These are phyloP conservation scores for Penicillium rolfsii DNA, from an alignment of 2,329 filamentous ascomycete genomes.

Conservation along the genomic window DNA sequence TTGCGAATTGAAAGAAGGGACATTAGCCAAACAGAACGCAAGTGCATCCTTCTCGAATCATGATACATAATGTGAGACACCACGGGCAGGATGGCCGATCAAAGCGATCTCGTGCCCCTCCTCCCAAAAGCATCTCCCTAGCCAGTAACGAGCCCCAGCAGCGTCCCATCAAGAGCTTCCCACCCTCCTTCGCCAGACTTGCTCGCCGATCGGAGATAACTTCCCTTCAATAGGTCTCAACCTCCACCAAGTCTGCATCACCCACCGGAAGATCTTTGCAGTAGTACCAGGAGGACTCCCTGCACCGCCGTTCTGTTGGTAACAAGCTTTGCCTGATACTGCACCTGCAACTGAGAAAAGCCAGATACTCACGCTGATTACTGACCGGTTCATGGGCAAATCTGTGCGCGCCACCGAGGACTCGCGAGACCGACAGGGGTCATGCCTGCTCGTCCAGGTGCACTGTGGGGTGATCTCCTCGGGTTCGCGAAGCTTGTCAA, in stretches of 20 bases:
- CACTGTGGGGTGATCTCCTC: conserved; percentile 24
- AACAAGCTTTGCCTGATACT: conserved; percentile 22
- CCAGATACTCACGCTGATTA: conserved; percentile 7
- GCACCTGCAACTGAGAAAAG: conserved; percentile 4
- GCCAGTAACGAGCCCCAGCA: background rate
- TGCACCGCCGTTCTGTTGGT: conserved; percentile 9
- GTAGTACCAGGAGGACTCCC: background rate
- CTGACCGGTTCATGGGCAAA: conserved; percentile 20
- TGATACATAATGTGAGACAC: background rate
- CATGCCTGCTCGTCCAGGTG: conserved; percentile 22
- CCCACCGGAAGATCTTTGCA: background rate
- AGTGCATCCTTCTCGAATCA: background rate
- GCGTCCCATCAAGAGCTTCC: background rate
- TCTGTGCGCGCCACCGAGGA: conserved; percentile 14
- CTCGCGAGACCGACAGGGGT: conserved; percentile 12
- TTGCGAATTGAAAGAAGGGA: background rate
- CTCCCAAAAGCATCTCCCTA: background rate
- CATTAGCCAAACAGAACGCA: background rate
- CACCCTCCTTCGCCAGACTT: background rate
- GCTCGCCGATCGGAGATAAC: background rate
- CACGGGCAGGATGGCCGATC: background rate
- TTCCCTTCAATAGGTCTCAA: background rate
- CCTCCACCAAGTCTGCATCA: background rate
- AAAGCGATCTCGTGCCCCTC: conserved; percentile 1
- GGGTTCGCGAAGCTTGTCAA: conserved; percentile 26